These are phyloP conservation scores for Dionaea muscipula DNA, from an alignment of 179 eudicot species.

Conservation along the genomic window DNA sequence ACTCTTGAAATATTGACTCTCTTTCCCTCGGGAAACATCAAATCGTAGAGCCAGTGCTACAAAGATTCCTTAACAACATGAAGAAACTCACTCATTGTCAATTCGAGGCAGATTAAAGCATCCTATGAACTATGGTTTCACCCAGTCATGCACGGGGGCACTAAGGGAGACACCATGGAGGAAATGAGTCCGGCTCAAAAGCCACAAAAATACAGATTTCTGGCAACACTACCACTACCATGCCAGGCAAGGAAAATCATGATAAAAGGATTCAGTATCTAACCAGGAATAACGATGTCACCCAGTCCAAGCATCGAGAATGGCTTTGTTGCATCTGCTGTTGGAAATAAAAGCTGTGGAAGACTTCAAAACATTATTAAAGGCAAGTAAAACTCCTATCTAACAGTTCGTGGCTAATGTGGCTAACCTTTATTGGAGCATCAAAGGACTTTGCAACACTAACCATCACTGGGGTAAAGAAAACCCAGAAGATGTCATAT, in stretches of 20 bases:
- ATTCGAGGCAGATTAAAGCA: neutral
- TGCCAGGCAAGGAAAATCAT: too few species aligned
- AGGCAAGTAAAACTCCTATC: neutral
- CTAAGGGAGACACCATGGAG: too few species aligned
- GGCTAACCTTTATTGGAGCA: conserved; percentile 91
- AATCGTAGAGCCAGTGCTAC: conserved; percentile 95
- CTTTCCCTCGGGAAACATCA: conserved; percentile 88
- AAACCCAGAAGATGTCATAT: conserved; percentile 97
- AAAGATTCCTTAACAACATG: conserved; percentile 57
- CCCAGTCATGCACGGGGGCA: neutral
- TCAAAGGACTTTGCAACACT: conserved; percentile 96
- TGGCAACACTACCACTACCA: too few species aligned
- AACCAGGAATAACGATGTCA: conserved; percentile 96
- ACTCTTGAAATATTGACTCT: conserved; percentile 79
- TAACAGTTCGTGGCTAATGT: neutral
- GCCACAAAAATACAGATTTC: too few species aligned
- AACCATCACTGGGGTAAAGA: conserved; percentile 98
- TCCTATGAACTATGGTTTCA: neutral
- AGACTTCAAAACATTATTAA: neutral
- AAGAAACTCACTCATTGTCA: conserved; percentile 2
- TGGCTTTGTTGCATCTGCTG: conserved; percentile 59
- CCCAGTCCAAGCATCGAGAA: conserved; percentile 95
- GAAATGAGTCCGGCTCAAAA: too few species aligned
- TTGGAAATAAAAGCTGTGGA: conserved; percentile 90
- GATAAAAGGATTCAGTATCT: conserved; percentile 13